Base-by-base conservation (phyloP, 495 filamentous ascomycete genomes). In the Xylaria venustula region DNA sequence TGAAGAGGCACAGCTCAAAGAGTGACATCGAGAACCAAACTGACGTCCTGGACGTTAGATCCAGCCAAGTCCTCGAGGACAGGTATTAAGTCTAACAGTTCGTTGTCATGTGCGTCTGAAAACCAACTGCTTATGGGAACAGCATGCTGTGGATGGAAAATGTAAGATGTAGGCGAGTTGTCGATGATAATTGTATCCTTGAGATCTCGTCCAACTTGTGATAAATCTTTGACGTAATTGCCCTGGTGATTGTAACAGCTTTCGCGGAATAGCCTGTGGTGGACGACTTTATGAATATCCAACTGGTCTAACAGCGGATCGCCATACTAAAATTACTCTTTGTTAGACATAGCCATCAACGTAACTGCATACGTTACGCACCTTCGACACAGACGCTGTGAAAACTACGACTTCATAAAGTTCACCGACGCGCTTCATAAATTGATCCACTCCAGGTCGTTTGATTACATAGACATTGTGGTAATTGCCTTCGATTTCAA, bases 121-220 rank as follows among this genome's bases (percentile, higher is more conserved):
- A 99, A 99, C 94, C 94, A 99, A 83, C 93, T 97, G 83, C 93
- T 97, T 78, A 99, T 99, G 22, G 94, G 94, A 46, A 99, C 94
- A 58, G 94, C 94, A 75, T 99, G 94, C 79, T 99, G 93, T 14
- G 95, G 94, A 67, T 99, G 94, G 81, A 99, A 99, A 69, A 98
- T 98, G 77, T 99, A 99, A 20, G 93, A 97, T 15, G 95, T 99
- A 17, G 94, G 95, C 22, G 94, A 98, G 76, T 99, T 99, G 78
- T 99, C 94, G 69, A 99, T 99, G 71, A 99, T 99, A 71, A 99
- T 99, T 2, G 93, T 98, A 70, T 98, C 94, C 67, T 88, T 89
- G 48, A 99, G 87, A 75, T 99, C 92, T 54, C 94, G 90, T 49
- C 94, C 94, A 53, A 99, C 85, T 81, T 97, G 94, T 15, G 94